phyloP scores from a whole-genome alignment of 2,329 filamentous ascomycete species.

The Teratosphaeria destructans region DNA sequence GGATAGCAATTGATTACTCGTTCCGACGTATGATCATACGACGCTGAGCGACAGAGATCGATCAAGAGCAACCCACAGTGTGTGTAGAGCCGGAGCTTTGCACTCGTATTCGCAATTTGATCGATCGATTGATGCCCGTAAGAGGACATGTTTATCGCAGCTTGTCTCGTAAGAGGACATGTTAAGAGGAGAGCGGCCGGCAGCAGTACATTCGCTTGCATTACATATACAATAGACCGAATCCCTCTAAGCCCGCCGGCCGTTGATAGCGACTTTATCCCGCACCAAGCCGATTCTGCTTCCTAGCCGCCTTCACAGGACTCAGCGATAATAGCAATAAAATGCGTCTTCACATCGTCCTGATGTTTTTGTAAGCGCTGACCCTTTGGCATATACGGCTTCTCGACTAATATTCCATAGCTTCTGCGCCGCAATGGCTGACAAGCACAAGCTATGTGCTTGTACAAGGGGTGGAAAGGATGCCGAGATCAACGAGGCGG shows the following conservation, averaged over 20 bases:
- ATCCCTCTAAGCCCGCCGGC: background rate
- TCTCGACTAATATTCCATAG: background rate
- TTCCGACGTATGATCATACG: background rate
- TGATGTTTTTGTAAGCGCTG: background rate
- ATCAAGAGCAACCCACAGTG: background rate
- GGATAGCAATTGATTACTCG: too few relatives aligned
- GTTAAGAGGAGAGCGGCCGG: background rate
- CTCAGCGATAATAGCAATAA: background rate
- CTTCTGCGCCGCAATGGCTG: background rate
- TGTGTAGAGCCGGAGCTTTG: background rate
- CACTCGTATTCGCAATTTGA: background rate
- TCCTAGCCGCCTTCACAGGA: background rate
- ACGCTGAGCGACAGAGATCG: background rate
- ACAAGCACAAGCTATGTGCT: background rate
- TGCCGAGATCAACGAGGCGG: background rate
- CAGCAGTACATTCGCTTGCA: background rate
- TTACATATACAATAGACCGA: background rate
- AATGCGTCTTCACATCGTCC: background rate
- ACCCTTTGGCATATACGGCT: background rate
- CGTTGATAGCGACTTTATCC: background rate
- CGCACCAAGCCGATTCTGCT: background rate
- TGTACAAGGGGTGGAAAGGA: background rate
- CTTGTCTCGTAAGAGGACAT: background rate
- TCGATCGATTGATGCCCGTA: background rate
- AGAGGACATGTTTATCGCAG: background rate